Evolutionary conservation across 768 basidiomycete genomes (phyloP), one percentile per base, ranked within the genome.

Genomic region (Termitomyces sp.): DNA sequence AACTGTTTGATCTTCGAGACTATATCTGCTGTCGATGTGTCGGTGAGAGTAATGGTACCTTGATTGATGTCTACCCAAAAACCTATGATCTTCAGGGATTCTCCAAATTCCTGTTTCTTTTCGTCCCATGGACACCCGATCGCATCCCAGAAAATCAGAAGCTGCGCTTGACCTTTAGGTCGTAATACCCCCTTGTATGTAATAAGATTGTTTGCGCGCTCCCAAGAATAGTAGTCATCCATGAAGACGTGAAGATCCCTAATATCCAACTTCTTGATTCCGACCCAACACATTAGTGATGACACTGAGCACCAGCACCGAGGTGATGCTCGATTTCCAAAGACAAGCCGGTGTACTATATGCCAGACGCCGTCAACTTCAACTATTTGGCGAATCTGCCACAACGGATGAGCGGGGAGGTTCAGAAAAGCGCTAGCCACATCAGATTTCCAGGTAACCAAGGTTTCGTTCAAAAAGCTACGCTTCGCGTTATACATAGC

Each of bases 381-480:
- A n/a, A 72, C 62, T 15, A 70, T 58, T 49, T 74, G 72, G 18
- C 57, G 54, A 1, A 70, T 47, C 44, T 74, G 71, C 64, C 66
- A 74, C 22, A 69, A 12, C 12, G 68, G 71, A 52, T 73, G 67
- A 5, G 62, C 61, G 5, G 70, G 68, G 0, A 72, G 59, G 42
- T 60, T 69, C 5, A 66, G 66, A 52, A 69, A 74, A 2, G 71
- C 70, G 2, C 59, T 55, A 5, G 64, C 36, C 11, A 73, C 60
- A 41, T 73, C 66, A 16, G 60, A 60, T 44, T 71, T 73, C 53
- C 63, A 69, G 15, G 60, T 52, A 18, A 64, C 49, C 7, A 67
- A 16, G 0, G 63, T 68, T 29, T 60, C 56, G 3, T 55, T 57
- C 3, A 63, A 67, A 2, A 61, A 61, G 6, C 52, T 57, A 4